Evolutionary conservation across 441 rosid species (phyloP), one percentile per base, ranked within the genome.

Genomic region (Sinapis alba): DNA sequence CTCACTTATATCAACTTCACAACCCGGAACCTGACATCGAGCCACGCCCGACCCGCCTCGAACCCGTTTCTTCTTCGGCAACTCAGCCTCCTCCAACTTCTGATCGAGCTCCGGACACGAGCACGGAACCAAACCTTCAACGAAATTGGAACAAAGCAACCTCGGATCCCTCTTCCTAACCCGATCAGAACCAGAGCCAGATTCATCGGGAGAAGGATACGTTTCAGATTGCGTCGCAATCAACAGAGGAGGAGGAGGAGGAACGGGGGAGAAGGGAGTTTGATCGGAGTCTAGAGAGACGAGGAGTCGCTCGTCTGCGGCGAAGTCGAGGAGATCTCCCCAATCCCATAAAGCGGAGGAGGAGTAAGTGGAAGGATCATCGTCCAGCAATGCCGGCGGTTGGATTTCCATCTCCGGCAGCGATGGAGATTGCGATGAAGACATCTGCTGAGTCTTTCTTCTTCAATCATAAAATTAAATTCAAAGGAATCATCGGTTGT

Each of bases 161-260:
- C 97, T 86, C 65, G 97, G 98, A 81, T 96, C 97, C 2, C 99
- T 92, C 82, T 96, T 93, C 87, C 99, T 82, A 11, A 87, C 83
- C 83, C 90, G 85, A 54, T 84, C 89, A 15, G 76, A 65, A 18
- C 41, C 82, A 1, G 74, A 60, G 58, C 58, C 81, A 0, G 77
- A 78, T 78, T 78, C 77, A 0, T 77, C 77, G 6, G 59, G 68
- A 30, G 53, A 64, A 68, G 68, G 79, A 77, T 65, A 64, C 3
- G 79, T 24, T 24, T 66, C 83, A 13, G 71, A 51, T 11, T 59
- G 59, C 34, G 71, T 45, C 7, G 69, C 45, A 53, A 71, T 43
- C 68, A 26, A 1, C 26, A 3, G 77, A n/a, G 45, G 71, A 18
- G 72, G 69, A 51, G 45, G 61, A 51, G 68, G 71, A 32, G 57